These are phyloP conservation scores for Aspergillus sparsus DNA, from an alignment of 495 filamentous ascomycete genomes.

Conservation along the genomic window DNA sequence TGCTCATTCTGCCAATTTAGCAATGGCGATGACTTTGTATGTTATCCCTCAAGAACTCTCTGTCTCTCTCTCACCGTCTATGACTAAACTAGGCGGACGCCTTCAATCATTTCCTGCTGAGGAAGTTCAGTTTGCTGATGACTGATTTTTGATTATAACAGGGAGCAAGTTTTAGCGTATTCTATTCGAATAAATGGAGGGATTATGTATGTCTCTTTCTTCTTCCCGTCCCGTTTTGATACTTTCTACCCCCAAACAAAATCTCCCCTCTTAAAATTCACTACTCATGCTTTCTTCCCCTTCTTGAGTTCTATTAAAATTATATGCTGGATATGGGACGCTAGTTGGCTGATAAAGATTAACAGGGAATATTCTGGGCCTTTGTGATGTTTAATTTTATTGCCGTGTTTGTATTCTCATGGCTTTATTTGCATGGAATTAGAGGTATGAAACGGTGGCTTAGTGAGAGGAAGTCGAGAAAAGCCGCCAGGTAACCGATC, in stretches of 20 bases:
- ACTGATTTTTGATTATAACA: slow-evolving; percentile 26
- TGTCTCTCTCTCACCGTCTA: neutral
- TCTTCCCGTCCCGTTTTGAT: neutral
- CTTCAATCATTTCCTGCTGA: neutral
- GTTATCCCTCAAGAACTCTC: slow-evolving; percentile 21
- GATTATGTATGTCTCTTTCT: slow-evolving; percentile 51
- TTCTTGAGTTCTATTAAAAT: neutral
- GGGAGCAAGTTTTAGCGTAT: slow-evolving; percentile 51
- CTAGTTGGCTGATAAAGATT: neutral
- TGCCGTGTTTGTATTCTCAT: slow-evolving; percentile 53
- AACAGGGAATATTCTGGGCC: slow-evolving; percentile 56
- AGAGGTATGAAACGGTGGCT: slow-evolving; percentile 42
- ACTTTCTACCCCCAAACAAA: neutral
- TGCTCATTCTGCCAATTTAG: slow-evolving; percentile 67
- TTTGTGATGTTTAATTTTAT: slow-evolving; percentile 58
- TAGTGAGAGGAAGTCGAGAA: slow-evolving; percentile 45
- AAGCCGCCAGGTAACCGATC: slow-evolving; percentile 9
- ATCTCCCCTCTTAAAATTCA: neutral
- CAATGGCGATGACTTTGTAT: slow-evolving; percentile 57
- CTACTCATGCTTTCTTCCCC: neutral
- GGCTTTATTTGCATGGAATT: slow-evolving; percentile 54
- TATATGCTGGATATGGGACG: neutral
- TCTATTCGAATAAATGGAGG: slow-evolving; percentile 60
- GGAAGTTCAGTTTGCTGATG: neutral
- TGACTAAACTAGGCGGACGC: neutral